phyloP scores from a whole-genome alignment of 2,329 filamentous ascomycete species.

The Parastagonospora avenae region DNA sequence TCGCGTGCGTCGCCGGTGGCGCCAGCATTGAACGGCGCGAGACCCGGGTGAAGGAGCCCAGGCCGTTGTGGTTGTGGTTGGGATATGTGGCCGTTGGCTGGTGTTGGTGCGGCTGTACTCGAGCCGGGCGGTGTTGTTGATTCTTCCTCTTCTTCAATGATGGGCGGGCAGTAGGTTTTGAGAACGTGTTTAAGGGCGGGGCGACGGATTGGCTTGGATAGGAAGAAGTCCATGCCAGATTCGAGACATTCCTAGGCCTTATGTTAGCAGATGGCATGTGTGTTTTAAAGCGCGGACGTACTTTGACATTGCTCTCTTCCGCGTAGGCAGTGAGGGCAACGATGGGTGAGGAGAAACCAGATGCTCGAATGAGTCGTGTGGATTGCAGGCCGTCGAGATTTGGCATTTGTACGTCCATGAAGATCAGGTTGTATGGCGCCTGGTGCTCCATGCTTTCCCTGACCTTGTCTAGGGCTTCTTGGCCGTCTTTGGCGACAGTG shows the following conservation, averaged over 20 bases:
- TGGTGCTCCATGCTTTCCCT: conserved; percentile 78
- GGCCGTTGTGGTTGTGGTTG: no score
- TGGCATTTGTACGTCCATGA: conserved; percentile 96
- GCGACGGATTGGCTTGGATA: conserved; percentile 76
- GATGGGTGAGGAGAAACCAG: conserved; percentile 86
- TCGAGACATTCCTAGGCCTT: conserved; percentile 64
- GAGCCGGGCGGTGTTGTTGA: conserved; percentile 20
- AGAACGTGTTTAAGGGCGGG: conserved; percentile 85
- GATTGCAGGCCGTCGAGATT: conserved; percentile 89
- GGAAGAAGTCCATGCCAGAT: conserved; percentile 90
- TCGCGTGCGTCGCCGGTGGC: no score
- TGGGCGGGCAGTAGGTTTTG: conserved; percentile 79
- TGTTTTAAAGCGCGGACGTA: conserved; percentile 56
- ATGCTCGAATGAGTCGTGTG: conserved; percentile 80
- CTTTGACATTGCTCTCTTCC: conserved; percentile 85
- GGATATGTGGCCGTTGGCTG: no score
- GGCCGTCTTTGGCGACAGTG: conserved; percentile 74
- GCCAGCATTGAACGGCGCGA: no score
- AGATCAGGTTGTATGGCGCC: conserved; percentile 81
- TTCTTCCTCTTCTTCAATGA: conserved; percentile 67
- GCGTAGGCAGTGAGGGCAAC: conserved; percentile 90
- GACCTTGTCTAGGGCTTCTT: conserved; percentile 86
- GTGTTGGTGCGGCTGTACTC: background rate
- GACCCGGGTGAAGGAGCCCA: no score
- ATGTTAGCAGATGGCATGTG: conserved; percentile 9